Percentiles rank a stretch among this genome's conserved stretches.
Conservation (phyloP, 1,284 basidiomycete genomes). For the Laetiporus sulphureus region DNA sequence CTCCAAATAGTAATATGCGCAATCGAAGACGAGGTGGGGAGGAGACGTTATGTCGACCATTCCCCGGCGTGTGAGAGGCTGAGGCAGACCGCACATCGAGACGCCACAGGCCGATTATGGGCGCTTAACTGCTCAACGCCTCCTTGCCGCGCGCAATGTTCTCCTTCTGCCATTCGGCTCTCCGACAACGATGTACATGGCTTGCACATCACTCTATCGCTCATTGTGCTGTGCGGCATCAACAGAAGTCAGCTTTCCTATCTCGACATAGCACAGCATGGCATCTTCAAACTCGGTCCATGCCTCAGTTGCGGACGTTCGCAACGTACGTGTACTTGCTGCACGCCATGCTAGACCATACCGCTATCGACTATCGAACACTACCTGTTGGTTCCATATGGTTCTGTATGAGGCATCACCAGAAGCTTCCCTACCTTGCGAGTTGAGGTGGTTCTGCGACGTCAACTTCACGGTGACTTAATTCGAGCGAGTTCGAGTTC, state of each 20-base stretch:
- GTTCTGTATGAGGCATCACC: background rate
- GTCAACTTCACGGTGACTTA: no score
- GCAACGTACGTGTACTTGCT: slow-evolving; percentile 2
- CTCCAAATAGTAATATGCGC: no score
- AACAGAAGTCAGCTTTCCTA: background rate
- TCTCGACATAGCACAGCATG: background rate
- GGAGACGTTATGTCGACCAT: no score
- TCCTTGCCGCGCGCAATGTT: no score
- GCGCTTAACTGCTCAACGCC: no score
- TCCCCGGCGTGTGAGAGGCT: no score
- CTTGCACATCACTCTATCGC: no score
- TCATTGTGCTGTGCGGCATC: background rate
- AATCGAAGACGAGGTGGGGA: no score
- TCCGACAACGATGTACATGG: no score
- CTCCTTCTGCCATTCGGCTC: background rate
- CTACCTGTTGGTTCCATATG: background rate
- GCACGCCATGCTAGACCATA: background rate
- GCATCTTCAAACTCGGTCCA: background rate
- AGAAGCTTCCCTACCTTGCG: background rate
- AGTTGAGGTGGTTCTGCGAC: background rate
- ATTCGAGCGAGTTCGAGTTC: no score
- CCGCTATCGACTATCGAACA: background rate
- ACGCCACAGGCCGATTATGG: no score
- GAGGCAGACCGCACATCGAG: no score
- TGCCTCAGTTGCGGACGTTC: background rate